Evolutionary conservation across 169 alveolate species (phyloP), one percentile per base, ranked within the genome.

Genomic region (Nephromyces sp.): DNA sequence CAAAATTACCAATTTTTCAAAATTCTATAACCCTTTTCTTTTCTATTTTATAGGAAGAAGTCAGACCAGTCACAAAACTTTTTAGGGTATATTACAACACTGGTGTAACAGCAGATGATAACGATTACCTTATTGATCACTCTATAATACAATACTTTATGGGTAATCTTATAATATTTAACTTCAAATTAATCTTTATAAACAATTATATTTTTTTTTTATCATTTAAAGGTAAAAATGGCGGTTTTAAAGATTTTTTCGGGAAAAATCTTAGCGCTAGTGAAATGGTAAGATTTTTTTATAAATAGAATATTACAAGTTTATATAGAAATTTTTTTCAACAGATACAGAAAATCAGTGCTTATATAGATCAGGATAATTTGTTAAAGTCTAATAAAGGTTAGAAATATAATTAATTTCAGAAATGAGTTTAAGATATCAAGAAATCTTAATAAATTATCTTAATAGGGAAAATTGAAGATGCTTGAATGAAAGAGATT

Each of bases 61-160:
- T 82, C 64, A 82, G 78, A 75, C 76, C 73, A 73, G 79, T 72
- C 4, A 34, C 85, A 3, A 53, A 82, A 25, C 73, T 74, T 6
- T 82, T 77, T 65, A 35, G 87, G 15, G 87, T 82, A 30, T 82
- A 82, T 76, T 81, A 73, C 74, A 82, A 82, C 32, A 82, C 77
- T 53, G 82, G 85, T 35, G 62, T 83, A 33, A 61, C 69, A 29
- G 66, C 69, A 1, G 77, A 71, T 30, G 83, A 81, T 29, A 80
- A 84, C 68, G 87, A 91, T 70, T 91, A 91, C 70, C 79, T 91
- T 52, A 87, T 91, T 31, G 95, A 91, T 73, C 94, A 90, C 74
- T 90, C 95, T 4, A 90, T 90, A 32, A 90, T 90, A 5, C 95
- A 90, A 57, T 90, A 90, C 66, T 81, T 90, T 71, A 70, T 90